Evolutionary conservation across 257 asterid species (phyloP), one percentile per base, ranked within the genome.

Genomic region (Salvia splendens): DNA sequence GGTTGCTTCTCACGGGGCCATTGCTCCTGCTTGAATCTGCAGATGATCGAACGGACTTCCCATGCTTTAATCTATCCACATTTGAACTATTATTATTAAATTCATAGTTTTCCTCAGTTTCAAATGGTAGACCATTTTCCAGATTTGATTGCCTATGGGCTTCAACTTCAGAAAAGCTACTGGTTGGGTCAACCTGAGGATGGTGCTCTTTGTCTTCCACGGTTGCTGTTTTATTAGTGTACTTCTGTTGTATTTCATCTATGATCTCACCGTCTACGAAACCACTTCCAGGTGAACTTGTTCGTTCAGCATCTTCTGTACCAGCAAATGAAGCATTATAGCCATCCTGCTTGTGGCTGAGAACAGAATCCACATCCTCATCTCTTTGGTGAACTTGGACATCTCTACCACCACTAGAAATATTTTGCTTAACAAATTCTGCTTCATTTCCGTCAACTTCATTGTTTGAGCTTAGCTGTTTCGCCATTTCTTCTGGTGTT

Each of bases 1-100:
- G 77, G 75, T 60, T 80, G 73, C 69, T 60, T 64, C 78, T 28
- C 16, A 79, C 81, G 32, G 78, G 75, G 42, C 83, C 86, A 35
- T 57, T 80, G 69, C 74, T 77, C 78, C 79, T 83, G 75, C 73
- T 78, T 51, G 83, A 75, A 40, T 87, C 90, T 8, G 61, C 59
- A 24, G 77, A 57, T 62, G 94, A 87, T 38, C 91, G 69, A 76
- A 89, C 93, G 5, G 95, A 87, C 55, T 79, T 87, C 65, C 78
- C 81, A 30, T 70, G 77, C 77, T 80, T 80, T 48, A 76, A 24
- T 65, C 50, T 71, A 12, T 76, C 97, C 33, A 59, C 52, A 64
- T 69, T 76, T 52, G 75, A 80, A 55, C 50, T 61, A 60, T 30
- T 58, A 62, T 65, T 68, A 65, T 40, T 75, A 32, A 40, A 49